Percentiles rank a stretch among this genome's conserved stretches.
Evolutionary conservation across 306 rosid species (phyloP).

Genomic region (Medicago lupulina): DNA sequence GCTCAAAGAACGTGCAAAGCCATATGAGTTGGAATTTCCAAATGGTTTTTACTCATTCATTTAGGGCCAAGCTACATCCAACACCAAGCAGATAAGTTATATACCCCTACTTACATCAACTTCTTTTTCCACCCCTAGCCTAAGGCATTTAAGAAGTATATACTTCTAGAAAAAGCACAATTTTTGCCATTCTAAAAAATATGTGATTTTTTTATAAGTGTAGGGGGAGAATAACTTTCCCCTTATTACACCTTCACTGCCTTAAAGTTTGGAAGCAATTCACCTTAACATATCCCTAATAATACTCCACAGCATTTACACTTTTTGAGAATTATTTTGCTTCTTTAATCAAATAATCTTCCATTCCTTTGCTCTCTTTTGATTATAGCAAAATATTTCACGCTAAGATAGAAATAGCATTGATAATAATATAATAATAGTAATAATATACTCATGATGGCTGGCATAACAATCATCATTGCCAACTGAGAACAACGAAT

Average conservation of each 20-base stretch:
- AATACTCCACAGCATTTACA: constrained; percentile 36
- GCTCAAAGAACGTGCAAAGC: too few species aligned
- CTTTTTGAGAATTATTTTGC: constrained; percentile 2
- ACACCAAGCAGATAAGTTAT: not conserved
- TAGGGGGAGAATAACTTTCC: not conserved
- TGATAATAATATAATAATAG: not conserved
- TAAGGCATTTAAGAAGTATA: not conserved
- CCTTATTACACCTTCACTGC: too few species aligned
- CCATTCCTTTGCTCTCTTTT: constrained; percentile 4
- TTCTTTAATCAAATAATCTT: constrained; percentile 32
- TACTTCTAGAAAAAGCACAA: too few species aligned
- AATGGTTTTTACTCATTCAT: not conserved
- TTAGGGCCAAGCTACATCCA: not conserved
- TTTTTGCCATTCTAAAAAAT: not conserved
- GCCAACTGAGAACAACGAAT: constrained; percentile 16
- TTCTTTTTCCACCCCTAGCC: not conserved
- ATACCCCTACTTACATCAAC: not conserved
- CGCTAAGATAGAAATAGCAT: constrained; percentile 19
- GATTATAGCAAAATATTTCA: constrained; percentile 34
- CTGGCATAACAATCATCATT: constrained; percentile 1
- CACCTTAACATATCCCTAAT: not conserved
- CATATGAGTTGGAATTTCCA: not conserved
- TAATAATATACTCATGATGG: constrained; percentile 21
- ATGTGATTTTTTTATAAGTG: not conserved
- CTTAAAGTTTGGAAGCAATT: not conserved